A percentile compares a stretch with the other conserved stretches of the same genome.
phyloP scores from a whole-genome alignment of 805 yeast species.

The Lipomyces sp. region DNA sequence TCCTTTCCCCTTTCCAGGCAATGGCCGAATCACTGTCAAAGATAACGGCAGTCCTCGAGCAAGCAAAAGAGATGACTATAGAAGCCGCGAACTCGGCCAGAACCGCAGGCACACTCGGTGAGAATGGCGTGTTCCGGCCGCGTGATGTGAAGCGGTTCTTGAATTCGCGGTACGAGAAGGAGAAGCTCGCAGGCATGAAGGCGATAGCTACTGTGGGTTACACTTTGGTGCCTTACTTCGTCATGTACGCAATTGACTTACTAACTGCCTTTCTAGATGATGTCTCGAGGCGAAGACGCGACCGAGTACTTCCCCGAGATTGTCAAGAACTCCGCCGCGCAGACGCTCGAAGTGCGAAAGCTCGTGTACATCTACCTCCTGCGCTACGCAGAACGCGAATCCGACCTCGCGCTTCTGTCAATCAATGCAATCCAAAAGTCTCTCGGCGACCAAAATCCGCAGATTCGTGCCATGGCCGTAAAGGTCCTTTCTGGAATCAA shows the following conservation, averaged over 20 bases:
- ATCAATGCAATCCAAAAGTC: slow-evolving; percentile 90
- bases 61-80: slow-evolving; percentile 72
- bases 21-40: slow-evolving; percentile 60
- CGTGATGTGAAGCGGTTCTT: slow-evolving; percentile 63
- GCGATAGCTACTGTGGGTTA: slow-evolving; percentile 45
- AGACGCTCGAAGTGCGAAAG: slow-evolving; percentile 60
- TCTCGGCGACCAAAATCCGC: slow-evolving; percentile 64
- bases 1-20: background rate
- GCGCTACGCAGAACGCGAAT: slow-evolving; percentile 76
- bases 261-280: slow-evolving; percentile 21
- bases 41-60: slow-evolving; percentile 69
- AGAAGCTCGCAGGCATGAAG: slow-evolving; percentile 57
- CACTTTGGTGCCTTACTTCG: background rate
- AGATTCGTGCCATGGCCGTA: slow-evolving; percentile 67
- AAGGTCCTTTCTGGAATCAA: slow-evolving; percentile 79
- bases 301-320: slow-evolving; percentile 72
- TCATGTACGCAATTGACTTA: background rate
- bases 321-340: slow-evolving; percentile 77
- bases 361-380: slow-evolving; percentile 73
- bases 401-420: slow-evolving; percentile 83
- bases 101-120: slow-evolving; percentile 54
- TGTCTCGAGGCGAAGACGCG: slow-evolving; percentile 43
- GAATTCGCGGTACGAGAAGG: slow-evolving; percentile 66
- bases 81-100: slow-evolving; percentile 80
- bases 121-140: slow-evolving; percentile 58